These are phyloP conservation scores for Endotrypanum monterogeii DNA, from an alignment of 208 protist species.

Conservation along the genomic window DNA sequence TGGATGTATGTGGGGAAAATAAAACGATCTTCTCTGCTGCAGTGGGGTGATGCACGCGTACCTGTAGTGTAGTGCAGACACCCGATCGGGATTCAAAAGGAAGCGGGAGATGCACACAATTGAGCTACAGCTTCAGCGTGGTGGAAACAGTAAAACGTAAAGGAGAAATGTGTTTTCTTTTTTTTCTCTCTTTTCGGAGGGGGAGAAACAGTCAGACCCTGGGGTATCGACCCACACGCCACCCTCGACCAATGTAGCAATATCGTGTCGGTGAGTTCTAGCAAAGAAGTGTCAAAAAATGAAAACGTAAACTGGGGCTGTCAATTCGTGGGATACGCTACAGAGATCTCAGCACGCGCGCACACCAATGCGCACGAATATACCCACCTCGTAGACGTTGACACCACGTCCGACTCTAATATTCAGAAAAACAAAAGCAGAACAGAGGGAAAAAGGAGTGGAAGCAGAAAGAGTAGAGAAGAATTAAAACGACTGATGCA, in stretches of 20 bases:
- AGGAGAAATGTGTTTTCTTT: not conserved
- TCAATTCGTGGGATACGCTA: not conserved
- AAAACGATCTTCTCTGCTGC: not conserved
- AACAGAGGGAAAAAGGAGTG: not conserved
- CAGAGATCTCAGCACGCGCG: not conserved
- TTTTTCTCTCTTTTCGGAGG: too few relatives aligned
- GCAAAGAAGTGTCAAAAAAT: not conserved
- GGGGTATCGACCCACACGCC: not conserved
- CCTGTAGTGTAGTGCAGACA: too few relatives aligned
- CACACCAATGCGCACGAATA: not conserved
- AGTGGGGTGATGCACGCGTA: not conserved
- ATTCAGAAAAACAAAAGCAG: not conserved
- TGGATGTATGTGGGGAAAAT: not conserved
- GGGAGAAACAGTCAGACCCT: too few relatives aligned
- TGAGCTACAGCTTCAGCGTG: not conserved
- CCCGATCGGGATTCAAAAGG: not conserved
- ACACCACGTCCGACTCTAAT: not conserved
- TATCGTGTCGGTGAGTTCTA: not conserved
- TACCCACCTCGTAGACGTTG: not conserved
- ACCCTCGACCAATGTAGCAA: not conserved
- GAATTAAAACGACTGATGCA: not conserved
- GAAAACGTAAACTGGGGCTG: not conserved
- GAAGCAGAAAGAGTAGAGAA: not conserved
- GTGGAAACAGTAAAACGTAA: not conserved
- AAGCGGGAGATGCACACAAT: not conserved